Evolutionary conservation across 306 rosid species (phyloP).

Genomic region (Trifolium pratense): DNA sequence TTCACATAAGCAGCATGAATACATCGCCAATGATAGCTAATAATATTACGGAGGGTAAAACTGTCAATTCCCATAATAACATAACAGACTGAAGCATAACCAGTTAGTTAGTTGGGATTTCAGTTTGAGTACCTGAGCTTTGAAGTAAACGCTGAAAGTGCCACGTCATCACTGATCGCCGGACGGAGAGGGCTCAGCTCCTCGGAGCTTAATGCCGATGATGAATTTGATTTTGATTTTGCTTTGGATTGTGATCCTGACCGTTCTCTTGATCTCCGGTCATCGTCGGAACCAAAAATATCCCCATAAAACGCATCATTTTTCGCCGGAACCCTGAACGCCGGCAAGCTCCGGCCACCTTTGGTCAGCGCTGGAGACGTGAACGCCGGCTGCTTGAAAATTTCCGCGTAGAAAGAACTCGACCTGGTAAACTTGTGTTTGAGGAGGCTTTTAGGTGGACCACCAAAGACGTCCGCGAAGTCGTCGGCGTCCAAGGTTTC

Average conservation of each 20-base stretch:
- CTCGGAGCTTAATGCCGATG: constrained; percentile 89
- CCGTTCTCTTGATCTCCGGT: constrained; percentile 69
- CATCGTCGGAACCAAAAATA: constrained; percentile 72
- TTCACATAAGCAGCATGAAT: not conserved
- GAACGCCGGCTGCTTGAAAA: constrained; percentile 58
- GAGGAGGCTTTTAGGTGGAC: constrained; percentile 76
- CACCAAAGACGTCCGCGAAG: constrained; percentile 87
- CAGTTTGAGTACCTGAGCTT: constrained; percentile 72
- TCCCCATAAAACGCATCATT: constrained; percentile 66
- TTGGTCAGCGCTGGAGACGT: constrained; percentile 32
- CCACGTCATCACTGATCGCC: constrained; percentile 68
- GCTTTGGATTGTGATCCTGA: constrained; percentile 67
- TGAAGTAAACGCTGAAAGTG: constrained; percentile 66
- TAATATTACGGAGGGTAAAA: constrained; percentile 34
- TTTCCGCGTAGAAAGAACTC: constrained; percentile 66
- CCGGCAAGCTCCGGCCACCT: constrained; percentile 60
- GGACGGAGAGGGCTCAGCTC: constrained; percentile 76
- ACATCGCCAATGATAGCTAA: not conserved
- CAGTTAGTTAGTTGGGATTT: constrained; percentile 40
- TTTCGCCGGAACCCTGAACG: constrained; percentile 67
- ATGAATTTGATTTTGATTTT: constrained; percentile 70
- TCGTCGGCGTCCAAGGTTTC: constrained; percentile 56
- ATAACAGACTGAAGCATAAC: constrained; percentile 31
- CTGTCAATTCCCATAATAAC: constrained; percentile 43
- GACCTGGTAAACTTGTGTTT: constrained; percentile 57